phyloP scores from a whole-genome alignment of 2,329 filamentous ascomycete species.

The Trichoderma semiorbis region DNA sequence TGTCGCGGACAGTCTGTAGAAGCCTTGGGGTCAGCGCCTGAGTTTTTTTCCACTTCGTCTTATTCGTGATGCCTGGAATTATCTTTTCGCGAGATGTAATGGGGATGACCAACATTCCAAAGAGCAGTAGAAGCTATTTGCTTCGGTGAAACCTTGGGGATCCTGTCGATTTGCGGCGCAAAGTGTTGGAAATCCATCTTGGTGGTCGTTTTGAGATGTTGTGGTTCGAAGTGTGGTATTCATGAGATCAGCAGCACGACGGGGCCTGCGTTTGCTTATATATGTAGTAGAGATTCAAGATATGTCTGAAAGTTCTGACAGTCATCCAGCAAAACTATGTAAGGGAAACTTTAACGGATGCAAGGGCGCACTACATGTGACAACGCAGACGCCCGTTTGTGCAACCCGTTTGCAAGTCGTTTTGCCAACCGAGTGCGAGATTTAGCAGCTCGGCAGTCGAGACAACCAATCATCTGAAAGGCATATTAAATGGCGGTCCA shows the following conservation, averaged over 20 bases:
- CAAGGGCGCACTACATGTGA: not conserved
- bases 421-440: not conserved
- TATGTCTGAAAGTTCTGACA: not conserved
- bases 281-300: not conserved
- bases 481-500: not conserved
- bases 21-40: not conserved
- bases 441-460: not conserved
- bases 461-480: not conserved
- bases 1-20: slow-evolving; percentile 7
- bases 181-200: slow-evolving; percentile 15
- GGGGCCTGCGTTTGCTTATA: not conserved
- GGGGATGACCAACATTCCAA: not conserved
- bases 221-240: not conserved
- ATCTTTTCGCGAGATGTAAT: not conserved
- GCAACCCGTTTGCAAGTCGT: not conserved
- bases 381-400: not conserved
- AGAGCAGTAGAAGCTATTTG: not conserved
- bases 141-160: not conserved
- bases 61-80: not conserved
- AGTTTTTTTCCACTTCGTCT: not conserved
- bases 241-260: not conserved
- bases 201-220: not conserved
- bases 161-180: not conserved
- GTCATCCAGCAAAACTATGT: not conserved
- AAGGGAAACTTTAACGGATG: not conserved